These are phyloP conservation scores for Spirogloea muscicola DNA, from an alignment of 139 green algal species.

Conservation along the genomic window DNA sequence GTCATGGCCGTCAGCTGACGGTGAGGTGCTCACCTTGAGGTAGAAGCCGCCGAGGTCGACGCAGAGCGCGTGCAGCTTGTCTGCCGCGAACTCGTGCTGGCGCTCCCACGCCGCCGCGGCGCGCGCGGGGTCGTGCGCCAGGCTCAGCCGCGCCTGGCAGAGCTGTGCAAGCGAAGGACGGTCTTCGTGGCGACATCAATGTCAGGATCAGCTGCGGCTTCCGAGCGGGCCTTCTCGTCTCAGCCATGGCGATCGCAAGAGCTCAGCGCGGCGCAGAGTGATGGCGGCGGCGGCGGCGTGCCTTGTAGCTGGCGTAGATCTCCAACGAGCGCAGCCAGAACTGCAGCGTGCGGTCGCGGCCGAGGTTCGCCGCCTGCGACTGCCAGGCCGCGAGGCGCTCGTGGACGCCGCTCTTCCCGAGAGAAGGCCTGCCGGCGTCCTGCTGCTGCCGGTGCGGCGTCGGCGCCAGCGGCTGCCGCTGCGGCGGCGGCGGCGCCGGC, in stretches of 20 bases:
- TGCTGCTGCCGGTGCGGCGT: too few species aligned
- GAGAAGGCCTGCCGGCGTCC: too few species aligned
- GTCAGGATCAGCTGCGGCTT: neutral
- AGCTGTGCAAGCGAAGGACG: slow-evolving; percentile 8
- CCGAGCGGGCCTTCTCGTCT: too few species aligned
- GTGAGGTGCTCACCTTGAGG: slow-evolving; percentile 40
- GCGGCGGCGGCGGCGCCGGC: too few species aligned
- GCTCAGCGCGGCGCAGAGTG: neutral
- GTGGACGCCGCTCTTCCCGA: too few species aligned
- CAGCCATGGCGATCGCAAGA: neutral
- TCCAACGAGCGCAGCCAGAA: slow-evolving; percentile 17
- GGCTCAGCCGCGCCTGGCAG: slow-evolving; percentile 14
- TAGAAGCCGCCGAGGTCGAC: slow-evolving; percentile 50
- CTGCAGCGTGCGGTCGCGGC: too few species aligned
- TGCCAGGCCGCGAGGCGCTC: neutral
- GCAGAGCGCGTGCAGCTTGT: slow-evolving; percentile 30
- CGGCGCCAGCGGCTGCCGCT: too few species aligned
- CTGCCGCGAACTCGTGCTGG: slow-evolving; percentile 36
- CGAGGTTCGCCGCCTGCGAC: neutral
- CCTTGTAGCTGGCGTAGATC: slow-evolving; percentile 32
- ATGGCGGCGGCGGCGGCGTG: neutral
- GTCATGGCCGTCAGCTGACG: neutral
- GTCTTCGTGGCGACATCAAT: too few species aligned
- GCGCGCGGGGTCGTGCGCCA: slow-evolving; percentile 9
- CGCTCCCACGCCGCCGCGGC: slow-evolving; percentile 25